A percentile compares a stretch with the other conserved stretches of the same genome.
phyloP scores from a whole-genome alignment of 306 rosid species.

The Cucurbita maxima region DNA sequence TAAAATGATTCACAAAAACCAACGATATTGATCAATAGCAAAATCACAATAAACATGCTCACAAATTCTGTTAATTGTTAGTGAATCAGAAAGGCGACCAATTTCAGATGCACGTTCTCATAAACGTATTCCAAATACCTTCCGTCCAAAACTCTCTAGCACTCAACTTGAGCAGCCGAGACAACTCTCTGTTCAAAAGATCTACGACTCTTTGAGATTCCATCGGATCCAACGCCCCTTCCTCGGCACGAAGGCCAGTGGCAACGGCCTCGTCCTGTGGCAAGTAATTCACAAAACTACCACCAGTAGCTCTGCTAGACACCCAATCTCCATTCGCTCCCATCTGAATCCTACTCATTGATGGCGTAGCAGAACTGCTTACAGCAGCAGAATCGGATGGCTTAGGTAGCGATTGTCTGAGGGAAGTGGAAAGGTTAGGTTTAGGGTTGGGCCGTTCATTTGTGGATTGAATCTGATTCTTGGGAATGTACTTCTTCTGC shows the following conservation, averaged over 20 bases:
- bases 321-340: conserved; percentile 31
- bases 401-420: conserved; percentile 30
- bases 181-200: conserved; percentile 66
- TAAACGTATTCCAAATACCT: conserved; percentile 26
- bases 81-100: not conserved
- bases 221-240: conserved; percentile 78
- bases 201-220: conserved; percentile 91
- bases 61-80: not conserved
- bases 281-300: conserved; percentile 61
- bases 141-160: conserved; percentile 79
- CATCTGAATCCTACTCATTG: conserved; percentile 20
- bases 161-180: conserved; percentile 65
- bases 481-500: conserved; percentile 51
- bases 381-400: conserved; percentile 17
- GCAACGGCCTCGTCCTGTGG: conserved; percentile 97
- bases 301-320: conserved; percentile 20
- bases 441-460: conserved; percentile 16
- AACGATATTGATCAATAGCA: not conserved
- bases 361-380: conserved; percentile 7
- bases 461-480: conserved; percentile 22
- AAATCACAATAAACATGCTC: not conserved
- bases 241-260: conserved; percentile 66
- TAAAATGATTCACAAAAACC: no score
- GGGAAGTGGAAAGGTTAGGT: conserved; percentile 55
- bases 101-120: not conserved